Base-by-base conservation (phyloP, 2,329 filamentous ascomycete species). In the Lizonia empirigonia region DNA sequence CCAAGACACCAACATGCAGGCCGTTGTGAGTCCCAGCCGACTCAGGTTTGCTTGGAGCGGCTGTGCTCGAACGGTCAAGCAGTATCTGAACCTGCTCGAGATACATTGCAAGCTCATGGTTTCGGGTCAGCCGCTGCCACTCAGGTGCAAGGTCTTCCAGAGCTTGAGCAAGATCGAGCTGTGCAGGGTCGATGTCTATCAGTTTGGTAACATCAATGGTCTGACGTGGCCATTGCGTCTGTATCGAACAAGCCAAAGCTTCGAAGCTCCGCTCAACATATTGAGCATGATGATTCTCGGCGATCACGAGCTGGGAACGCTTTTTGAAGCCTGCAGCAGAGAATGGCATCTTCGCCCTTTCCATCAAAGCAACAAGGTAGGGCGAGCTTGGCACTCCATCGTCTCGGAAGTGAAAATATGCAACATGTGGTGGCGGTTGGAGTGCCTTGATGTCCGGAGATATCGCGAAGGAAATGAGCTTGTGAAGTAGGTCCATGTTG, bases 101-200 rank as follows among this genome's bases (percentile, higher is more conserved):
- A 55, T 83, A 78, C 0, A 63, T 33, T 0, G 71, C 75, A 0
- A 84, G 69, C 22, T 80, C 71, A 8, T 72, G 53, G 35, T 85
- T 85, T 5, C 76, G 70, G n/a, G 72, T 76, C 0, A 82, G 58
- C 0, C 77, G 74, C 4, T 66, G 54, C 81, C 81, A 85, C 41
- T 82, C 77, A 0, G 73, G 73, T 0, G 59, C 55, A 12, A 85
- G 62, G 0, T 63, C 58, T 0, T 69, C 56, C 1, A 82, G 29
- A 3, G 79, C 80, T 9, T 65, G 53, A 0, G 53, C 29, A 2
- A 81, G 50, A 0, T 64, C 36, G 0, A 85, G 22, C 2, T 75
- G 37, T 5, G 33, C 33, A 4, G 44, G 16, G 3, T 72, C 60
- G 2, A 64, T 41, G 1, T 66, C 53, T 2, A 53, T 39, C 7